A percentile compares a stretch with the other conserved stretches of the same genome.
Evolutionary conservation across 148 eudicot species (phyloP).

Genomic region (Amaranthus cruentus): DNA sequence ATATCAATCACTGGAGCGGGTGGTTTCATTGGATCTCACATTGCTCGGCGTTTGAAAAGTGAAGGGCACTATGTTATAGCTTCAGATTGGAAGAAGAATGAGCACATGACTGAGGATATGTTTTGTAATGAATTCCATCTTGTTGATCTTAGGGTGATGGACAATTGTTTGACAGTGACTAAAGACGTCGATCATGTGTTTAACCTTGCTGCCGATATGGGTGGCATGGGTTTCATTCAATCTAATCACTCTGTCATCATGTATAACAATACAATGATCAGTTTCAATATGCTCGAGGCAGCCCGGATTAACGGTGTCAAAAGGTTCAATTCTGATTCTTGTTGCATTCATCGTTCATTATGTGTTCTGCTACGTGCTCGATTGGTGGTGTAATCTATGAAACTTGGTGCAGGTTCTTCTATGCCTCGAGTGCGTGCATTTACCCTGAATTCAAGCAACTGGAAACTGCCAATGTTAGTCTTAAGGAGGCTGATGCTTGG

Average conservation of each 20-base stretch:
- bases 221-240: constrained; percentile 60
- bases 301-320: constrained; percentile 50
- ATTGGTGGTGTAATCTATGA: too few species aligned
- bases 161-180: constrained; percentile 49
- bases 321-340: constrained; percentile 28
- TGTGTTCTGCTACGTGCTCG: neutral
- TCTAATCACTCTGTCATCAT: constrained; percentile 51
- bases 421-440: constrained; percentile 57
- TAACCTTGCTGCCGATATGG: constrained; percentile 62
- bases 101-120: constrained; percentile 61
- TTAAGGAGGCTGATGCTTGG: constrained; percentile 57
- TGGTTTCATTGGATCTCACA: constrained; percentile 54
- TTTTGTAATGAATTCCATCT: constrained; percentile 55
- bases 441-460: constrained; percentile 59
- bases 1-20: constrained; percentile 54
- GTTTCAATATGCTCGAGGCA: constrained; percentile 59
- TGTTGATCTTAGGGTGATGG: constrained; percentile 61
- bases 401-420: constrained; percentile 38
- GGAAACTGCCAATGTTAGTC: constrained; percentile 49
- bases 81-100: constrained; percentile 59
- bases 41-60: constrained; percentile 47
- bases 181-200: constrained; percentile 51
- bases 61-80: constrained; percentile 58
- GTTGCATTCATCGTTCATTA: neutral
- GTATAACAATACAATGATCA: constrained; percentile 60